Evolutionary conservation across 331 rosid species (phyloP), one percentile per base, ranked within the genome.

Genomic region (Pyrus hybrid): DNA sequence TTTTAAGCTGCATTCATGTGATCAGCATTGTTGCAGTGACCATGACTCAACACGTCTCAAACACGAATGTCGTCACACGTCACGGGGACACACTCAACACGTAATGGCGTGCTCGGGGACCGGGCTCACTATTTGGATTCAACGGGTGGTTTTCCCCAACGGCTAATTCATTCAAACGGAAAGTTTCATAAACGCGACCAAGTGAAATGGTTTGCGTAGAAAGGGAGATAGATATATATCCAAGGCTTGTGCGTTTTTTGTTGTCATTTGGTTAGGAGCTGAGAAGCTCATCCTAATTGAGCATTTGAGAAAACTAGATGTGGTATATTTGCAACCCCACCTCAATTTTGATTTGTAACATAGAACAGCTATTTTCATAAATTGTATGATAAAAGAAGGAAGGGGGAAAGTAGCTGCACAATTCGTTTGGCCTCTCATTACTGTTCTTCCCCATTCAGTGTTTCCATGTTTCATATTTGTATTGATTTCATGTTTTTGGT

Each of bases 341-440:
- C 85, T 78, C 91, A 92, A 87, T 95, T 95, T 95, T 95, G 98
- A 88, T 92, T 87, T 95, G 99, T 90, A 86, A 86, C 96, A 90
- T 89, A 89, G 83, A 81, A 93, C 57, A 23, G 13, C 76, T 86
- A 71, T 85, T 87, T 83, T 77, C 78, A 80, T 83, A 83, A 86
- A 88, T 79, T 90, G 96, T 90, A 81, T 79, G 88, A 90, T 92
- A 92, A 88, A 77, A 85, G 79, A 75, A 83, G 84, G 78, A 77
- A 57, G 77, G 68, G 72, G 76, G 62, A 70, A 76, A 86, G 79
- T 72, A 80, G 85, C 76, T 73, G 80, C 82, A 82, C 82, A 87
- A 84, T 75, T 75, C 86, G 57, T 32, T 72, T 65, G 60, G 51
- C 62, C 78, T 75, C 73, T 43, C 77, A 73, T 77, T 33, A 65